A percentile compares a stretch with the other conserved stretches of the same genome.
phyloP scores from a whole-genome alignment of 2,329 filamentous ascomycete species.

The Xylaria digitata region DNA sequence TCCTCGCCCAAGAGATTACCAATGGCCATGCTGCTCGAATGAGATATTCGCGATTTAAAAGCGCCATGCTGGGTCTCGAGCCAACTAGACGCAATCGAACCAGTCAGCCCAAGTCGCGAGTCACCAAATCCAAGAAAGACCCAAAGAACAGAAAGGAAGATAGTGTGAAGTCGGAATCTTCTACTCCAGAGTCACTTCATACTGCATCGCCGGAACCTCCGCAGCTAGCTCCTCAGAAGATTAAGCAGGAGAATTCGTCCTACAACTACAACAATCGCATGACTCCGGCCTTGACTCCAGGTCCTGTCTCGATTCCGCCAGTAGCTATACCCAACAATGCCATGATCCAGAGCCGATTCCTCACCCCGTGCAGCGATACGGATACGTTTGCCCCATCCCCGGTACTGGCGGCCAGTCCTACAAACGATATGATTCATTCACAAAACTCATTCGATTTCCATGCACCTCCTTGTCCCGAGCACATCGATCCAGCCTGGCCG shows the following conservation, averaged over 20 bases:
- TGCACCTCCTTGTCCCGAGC: conserved; percentile 48
- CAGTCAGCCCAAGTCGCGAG: conserved; percentile 54
- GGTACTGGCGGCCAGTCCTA: conserved; percentile 49
- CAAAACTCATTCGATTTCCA: conserved; percentile 49
- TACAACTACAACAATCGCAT: conserved; percentile 47
- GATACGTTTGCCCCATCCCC: conserved; percentile 54
- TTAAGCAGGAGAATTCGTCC: conserved; percentile 56
- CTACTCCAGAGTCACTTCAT: conserved; percentile 39
- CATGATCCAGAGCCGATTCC: conserved; percentile 53
- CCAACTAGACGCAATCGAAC: conserved; percentile 60
- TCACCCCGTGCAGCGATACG: conserved; percentile 66
- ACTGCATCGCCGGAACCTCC: conserved; percentile 35
- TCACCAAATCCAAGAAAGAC: conserved; percentile 61
- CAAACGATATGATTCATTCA: conserved; percentile 49
- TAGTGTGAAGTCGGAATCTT: conserved; percentile 55
- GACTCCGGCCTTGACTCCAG: conserved; percentile 45
- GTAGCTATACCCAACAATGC: conserved; percentile 45
- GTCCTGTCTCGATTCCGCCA: conserved; percentile 46
- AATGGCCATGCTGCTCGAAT: conserved; percentile 72
- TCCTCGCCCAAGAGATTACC: conserved; percentile 64
- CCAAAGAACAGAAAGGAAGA: conserved; percentile 54
- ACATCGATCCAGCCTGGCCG: conserved; percentile 46
- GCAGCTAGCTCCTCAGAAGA: conserved; percentile 40
- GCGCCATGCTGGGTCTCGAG: conserved; percentile 60
- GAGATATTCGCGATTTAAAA: conserved; percentile 66